Base-by-base conservation (phyloP, 192 early-diverging fungal genomes). In the Chytriomyces sp. region DNA sequence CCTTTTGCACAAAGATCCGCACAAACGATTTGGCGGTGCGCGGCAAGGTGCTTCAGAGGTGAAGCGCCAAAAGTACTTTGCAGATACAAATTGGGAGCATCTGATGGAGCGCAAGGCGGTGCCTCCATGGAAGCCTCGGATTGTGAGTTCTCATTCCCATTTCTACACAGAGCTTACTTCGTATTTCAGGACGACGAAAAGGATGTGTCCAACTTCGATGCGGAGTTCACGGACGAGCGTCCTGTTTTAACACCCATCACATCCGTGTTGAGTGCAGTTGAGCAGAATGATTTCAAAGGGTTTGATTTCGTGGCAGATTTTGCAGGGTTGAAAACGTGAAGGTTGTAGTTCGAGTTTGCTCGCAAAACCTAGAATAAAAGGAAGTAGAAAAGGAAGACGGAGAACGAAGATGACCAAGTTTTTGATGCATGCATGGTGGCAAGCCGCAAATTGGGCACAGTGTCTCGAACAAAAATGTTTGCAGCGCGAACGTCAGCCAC, bases 11-110 rank as follows among this genome's bases (percentile, higher is more conserved):
- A 84, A 88, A 30, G 88, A 90, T 32, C 90, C 90, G 0, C 64
- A 79, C 39, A 61, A 64, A 33, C 80, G 90, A 7, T 78, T 91
- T 38, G 90, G 90, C 14, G 64, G 75, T 33, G 86, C 84, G 5
- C 75, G 82, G 2, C 78, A 80, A 72, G 89, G 86, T 53, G 85
- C 88, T 1, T 75, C 78, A 28, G 85, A 83, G 22, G 78, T 91
- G 59, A 84, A 84, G 70, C 74, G 79, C 26, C 89, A 91, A 58
- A 77, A 79, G 39, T 91, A 85, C 61, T 91, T 90, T 75, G 70
- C 75, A 19, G 82, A 79, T 14, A 79, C 90, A 33, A 86, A 91
- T 64, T 91, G 89, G 89, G 73, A 77, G 30, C 81, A 83, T 63
- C 78, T 91, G n/a, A 73, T 81, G 62, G 78, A 78, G 44, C 84